Evolutionary conservation across 2,329 filamentous ascomycete species (phyloP).

Genomic region (Corinectria fuckeliana): DNA sequence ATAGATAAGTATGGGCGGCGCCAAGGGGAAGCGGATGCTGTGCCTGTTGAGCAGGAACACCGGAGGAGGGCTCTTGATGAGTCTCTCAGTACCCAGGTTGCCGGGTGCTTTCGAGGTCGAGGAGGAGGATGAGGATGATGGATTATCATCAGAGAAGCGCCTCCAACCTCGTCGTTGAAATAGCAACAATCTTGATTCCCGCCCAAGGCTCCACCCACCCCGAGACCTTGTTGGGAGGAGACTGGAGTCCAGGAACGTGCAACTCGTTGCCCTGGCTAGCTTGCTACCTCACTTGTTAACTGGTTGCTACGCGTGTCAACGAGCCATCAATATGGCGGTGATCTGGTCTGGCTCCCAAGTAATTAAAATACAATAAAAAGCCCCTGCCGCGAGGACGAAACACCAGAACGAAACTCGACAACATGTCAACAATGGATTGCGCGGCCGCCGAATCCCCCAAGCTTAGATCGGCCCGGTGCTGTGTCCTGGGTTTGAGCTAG

Average conservation of each 20-base stretch:
- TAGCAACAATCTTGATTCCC: constrained; percentile 18
- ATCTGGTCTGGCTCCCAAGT: not conserved
- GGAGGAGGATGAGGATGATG: not conserved
- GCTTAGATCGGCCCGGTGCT: constrained; percentile 2
- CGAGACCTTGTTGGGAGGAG: not conserved
- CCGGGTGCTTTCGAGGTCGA: not conserved
- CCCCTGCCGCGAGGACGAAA: not conserved
- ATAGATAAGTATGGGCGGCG: too few species aligned
- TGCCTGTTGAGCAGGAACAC: constrained; percentile 16
- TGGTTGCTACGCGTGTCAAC: constrained; percentile 6
- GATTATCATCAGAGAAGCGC: not conserved
- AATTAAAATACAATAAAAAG: too few species aligned
- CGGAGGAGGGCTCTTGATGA: too few species aligned
- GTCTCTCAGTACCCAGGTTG: too few species aligned
- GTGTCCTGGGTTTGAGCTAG: not conserved
- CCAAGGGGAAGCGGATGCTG: constrained; percentile 11
- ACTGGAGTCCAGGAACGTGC: not conserved
- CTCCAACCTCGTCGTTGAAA: constrained; percentile 16
- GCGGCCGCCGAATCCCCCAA: constrained; percentile 2
- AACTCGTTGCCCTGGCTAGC: not conserved
- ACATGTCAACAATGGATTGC: constrained; percentile 9
- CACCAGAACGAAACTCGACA: not conserved
- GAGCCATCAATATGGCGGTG: not conserved
- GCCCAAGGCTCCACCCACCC: not conserved
- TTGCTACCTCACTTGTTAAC: not conserved